phyloP scores from a whole-genome alignment of 768 basidiomycete species.

The Leccinum obscurum region DNA sequence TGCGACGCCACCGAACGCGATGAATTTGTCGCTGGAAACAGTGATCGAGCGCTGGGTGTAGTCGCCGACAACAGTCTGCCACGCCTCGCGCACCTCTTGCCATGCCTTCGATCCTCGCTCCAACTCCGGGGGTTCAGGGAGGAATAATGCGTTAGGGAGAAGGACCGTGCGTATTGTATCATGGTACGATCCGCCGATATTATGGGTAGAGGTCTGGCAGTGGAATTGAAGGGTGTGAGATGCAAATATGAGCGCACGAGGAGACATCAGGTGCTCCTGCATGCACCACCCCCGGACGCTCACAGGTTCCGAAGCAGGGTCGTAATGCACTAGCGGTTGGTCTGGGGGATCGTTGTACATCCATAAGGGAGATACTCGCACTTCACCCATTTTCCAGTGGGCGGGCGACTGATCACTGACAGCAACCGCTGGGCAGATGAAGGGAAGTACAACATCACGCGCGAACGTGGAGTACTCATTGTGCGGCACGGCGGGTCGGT shows the following conservation, averaged over 20 bases:
- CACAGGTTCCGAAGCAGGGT: background rate
- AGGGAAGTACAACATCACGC: background rate
- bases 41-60: background rate
- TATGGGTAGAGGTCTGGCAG: background rate
- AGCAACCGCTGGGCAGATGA: background rate
- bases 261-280: background rate
- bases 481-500: background rate
- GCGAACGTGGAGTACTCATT: background rate
- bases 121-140: background rate
- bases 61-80: background rate
- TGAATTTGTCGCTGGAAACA: background rate
- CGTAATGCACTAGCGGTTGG: background rate
- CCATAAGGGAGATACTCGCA: background rate
- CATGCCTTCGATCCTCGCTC: background rate
- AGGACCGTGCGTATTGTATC: background rate
- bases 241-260: background rate
- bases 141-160: background rate
- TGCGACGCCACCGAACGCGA: background rate
- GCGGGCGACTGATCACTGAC: too few relatives aligned
- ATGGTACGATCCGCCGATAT: background rate
- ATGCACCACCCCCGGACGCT: background rate
- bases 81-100: background rate
- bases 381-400: background rate
- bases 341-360: background rate
- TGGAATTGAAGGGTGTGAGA: background rate